Base-by-base conservation (phyloP, 768 basidiomycete species). In the Pholiota microspora region DNA sequence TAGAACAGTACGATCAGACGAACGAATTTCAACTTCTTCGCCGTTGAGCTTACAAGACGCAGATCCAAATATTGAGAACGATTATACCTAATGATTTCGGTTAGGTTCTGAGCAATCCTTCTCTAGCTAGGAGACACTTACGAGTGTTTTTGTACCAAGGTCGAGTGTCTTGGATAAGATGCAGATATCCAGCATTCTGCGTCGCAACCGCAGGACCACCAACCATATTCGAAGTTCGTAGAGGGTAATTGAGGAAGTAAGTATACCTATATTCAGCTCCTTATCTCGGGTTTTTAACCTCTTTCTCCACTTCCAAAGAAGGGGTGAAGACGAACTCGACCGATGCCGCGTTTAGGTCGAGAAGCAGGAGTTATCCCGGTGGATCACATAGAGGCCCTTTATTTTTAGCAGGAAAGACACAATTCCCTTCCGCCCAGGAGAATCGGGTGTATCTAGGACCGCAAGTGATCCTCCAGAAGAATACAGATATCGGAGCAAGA, bases 91-190 rank as follows among this genome's bases (percentile, higher is more conserved):
- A n/a, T 24, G 8, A 31, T 54, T 2, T 36, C 27, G 15, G 2
- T 28, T 29, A 34, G 16, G 6, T 42, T 18, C n/a, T 16, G 27
- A 21, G 34, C 35, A 28, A 45, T 31, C 13, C 25, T n/a, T 8
- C 15, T 0, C 3, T 6, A 45, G 24, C 24, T 16, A 18, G 24
- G 12, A n/a, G 13, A 42, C 7, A 56, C 74, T 32, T 47, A 81
- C 81, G 73, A 57, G 61, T 69, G 69, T 84, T 85, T 64, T 80
- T 85, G 68, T 80, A 83, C 84, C 83, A 85, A 57, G 69, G 81
- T 62, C 74, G 68, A 15, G 65, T 70, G 4, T 75, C 77, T 62
- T 82, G 75, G 45, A 84, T 66, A 48, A 83, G 69, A 60, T 80
- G 80, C 3, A 66, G 64, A 59, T 73, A 77, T 13, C 74, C 73